phyloP scores from a whole-genome alignment of 352 stramenopile species.

The Globisporangium rhizosaccharum region DNA sequence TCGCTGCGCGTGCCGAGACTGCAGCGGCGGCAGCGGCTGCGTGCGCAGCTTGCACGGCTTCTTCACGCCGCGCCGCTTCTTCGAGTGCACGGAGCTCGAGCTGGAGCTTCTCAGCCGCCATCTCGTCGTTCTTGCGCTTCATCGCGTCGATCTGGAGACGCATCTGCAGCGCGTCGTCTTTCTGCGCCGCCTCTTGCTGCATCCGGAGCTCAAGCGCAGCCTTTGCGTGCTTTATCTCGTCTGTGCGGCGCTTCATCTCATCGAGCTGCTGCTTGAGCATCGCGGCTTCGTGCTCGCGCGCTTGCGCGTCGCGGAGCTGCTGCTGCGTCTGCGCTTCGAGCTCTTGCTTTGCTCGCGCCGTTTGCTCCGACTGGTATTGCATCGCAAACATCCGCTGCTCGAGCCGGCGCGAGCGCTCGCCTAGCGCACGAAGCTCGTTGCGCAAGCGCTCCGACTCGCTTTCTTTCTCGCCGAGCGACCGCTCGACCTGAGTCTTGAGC shows the following conservation, averaged over 20 bases:
- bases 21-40: constrained; percentile 60
- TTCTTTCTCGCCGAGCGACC: constrained; percentile 60
- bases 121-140: constrained; percentile 34
- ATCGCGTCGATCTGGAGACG: constrained; percentile 42
- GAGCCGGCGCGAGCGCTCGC: constrained; percentile 44
- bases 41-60: constrained; percentile 54
- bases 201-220: constrained; percentile 29
- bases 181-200: constrained; percentile 29
- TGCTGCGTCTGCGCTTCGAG: constrained; percentile 17
- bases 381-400: constrained; percentile 57
- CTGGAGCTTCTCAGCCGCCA: constrained; percentile 43
- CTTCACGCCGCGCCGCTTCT: constrained; percentile 43
- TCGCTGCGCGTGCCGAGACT: constrained; percentile 58
- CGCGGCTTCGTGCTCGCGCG: constrained; percentile 33
- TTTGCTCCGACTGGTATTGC: constrained; percentile 27
- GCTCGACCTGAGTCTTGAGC: constrained; percentile 54
- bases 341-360: constrained; percentile 46
- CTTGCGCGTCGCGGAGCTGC: constrained; percentile 28
- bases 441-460: constrained; percentile 62
- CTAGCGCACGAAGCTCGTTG: constrained; percentile 55
- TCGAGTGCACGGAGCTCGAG: constrained; percentile 38
- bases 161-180: constrained; percentile 30
- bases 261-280: constrained; percentile 46
- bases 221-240: constrained; percentile 33
- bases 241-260: constrained; percentile 40